Base-by-base conservation (phyloP, 345 rosid species). In the Sonneratia caseolaris region DNA sequence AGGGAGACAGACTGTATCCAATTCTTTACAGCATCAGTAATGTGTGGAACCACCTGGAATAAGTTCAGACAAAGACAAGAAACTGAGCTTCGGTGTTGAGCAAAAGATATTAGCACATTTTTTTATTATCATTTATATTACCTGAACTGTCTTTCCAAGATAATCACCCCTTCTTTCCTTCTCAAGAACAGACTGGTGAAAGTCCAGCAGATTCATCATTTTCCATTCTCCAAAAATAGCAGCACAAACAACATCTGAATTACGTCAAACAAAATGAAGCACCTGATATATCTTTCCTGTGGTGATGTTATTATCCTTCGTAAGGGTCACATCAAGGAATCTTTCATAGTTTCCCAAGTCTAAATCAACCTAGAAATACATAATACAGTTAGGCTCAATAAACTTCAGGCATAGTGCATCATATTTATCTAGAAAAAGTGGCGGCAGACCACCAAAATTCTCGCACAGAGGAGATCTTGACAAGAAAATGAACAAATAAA, bases 271-370 rank as follows among this genome's bases (percentile, higher is more conserved):
- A 76, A 68, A 55, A 72, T 70, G 67, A 72, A 77, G 67, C 75
- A 91, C 98, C 98, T 93, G 98, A 81, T 88, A 93, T 72, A 93
- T 93, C 88, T 93, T 93, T 37, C 98, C 98, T 12, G 96, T 93
- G 69, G 98, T 93, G 71, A 91, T 91, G 82, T 93, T 93, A 74
- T 93, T 93, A 66, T 93, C 89, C 79, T 79, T 93, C 13, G 98
- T 93, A 37, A 93, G 89, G 48, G 91, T 91, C 42, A 88, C 83
- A 77, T 93, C 98, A 27, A 93, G 86, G 83, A 93, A 93, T 18
- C 98, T 86, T 79, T 93, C 98, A 61, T 93, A 93, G 82, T 93
- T 93, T 48, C 98, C 98, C 88, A 93, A 84, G 82, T 93, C 98
- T 71, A 93, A 82, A 78, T 93, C 97, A n/a, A 93, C 98, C 98